Conservation (phyloP, 2,329 filamentous ascomycete genomes). For the Cladophialophora bantiana region DNA sequence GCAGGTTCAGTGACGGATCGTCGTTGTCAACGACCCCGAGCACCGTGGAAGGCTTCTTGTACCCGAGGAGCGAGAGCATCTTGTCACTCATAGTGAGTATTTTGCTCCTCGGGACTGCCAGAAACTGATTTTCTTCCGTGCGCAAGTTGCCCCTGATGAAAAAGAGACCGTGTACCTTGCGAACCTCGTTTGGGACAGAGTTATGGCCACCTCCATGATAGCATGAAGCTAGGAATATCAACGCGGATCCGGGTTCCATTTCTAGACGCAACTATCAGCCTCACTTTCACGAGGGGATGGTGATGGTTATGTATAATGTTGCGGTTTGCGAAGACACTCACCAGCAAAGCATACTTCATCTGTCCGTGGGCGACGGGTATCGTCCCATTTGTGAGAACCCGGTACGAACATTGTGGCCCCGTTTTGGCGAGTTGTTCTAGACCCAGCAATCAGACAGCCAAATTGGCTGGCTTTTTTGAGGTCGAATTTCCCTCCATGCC, state of each 20-base stretch:
- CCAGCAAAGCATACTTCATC: conserved; percentile 48
- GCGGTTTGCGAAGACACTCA: conserved; percentile 21
- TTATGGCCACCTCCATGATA: conserved; percentile 46
- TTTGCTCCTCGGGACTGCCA: conserved; percentile 37
- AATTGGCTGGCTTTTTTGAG: conserved; percentile 38
- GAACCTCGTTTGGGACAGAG: conserved; percentile 36
- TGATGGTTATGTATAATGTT: neutral
- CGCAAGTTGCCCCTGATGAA: conserved; percentile 36
- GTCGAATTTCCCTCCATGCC: conserved; percentile 42
- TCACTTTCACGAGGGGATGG: neutral
- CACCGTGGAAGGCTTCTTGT: conserved; percentile 44
- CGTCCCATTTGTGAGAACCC: conserved; percentile 52
- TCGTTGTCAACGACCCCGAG: conserved; percentile 47
- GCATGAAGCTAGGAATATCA: conserved; percentile 47
- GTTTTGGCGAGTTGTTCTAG: conserved; percentile 51
- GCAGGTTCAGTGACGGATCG: conserved; percentile 40
- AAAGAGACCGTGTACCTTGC: conserved; percentile 40
- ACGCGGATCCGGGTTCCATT: conserved; percentile 47
- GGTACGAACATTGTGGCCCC: conserved; percentile 60
- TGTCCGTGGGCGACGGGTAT: conserved; percentile 39
- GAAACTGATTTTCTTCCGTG: conserved; percentile 42
- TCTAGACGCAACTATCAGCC: conserved; percentile 38
- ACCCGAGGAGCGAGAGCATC: conserved; percentile 46
- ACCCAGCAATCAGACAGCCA: conserved; percentile 40
- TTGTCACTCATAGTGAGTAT: conserved; percentile 44